Percentiles rank a stretch among this genome's conserved stretches.
These are phyloP conservation scores for Xylaria hypoxylon DNA, from an alignment of 2,329 filamentous ascomycete species.

Conservation along the genomic window DNA sequence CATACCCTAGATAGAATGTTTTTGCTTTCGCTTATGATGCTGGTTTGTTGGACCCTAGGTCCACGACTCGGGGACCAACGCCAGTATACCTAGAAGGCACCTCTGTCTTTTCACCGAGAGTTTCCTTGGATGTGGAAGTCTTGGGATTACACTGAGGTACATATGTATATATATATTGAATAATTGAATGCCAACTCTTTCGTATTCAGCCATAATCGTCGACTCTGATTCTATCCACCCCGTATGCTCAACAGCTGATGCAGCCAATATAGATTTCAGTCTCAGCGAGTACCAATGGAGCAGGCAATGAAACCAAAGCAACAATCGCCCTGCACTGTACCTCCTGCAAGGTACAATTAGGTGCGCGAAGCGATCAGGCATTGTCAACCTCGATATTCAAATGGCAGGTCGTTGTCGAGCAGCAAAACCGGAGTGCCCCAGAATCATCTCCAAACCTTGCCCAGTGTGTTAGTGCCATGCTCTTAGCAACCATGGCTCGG, in stretches of 20 bases:
- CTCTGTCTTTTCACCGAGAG: slow-evolving; percentile 59
- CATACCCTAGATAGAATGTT: slow-evolving; percentile 69
- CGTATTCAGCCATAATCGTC: not conserved
- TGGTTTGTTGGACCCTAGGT: slow-evolving; percentile 38
- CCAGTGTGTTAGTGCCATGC: slow-evolving; percentile 65
- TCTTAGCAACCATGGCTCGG: slow-evolving; percentile 65
- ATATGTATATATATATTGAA: slow-evolving; percentile 33
- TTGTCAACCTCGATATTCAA: slow-evolving; percentile 66
- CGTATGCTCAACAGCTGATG: slow-evolving; percentile 25
- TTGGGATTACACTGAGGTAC: slow-evolving; percentile 57
- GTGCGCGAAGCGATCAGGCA: slow-evolving; percentile 59
- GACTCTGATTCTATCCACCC: not conserved
- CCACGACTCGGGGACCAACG: slow-evolving; percentile 53
- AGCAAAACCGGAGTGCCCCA: slow-evolving; percentile 42
- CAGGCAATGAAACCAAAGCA: slow-evolving; percentile 15
- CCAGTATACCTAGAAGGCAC: slow-evolving; percentile 48
- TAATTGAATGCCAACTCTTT: slow-evolving; percentile 22
- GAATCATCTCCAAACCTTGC: slow-evolving; percentile 54
- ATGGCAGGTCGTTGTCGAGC: slow-evolving; percentile 64
- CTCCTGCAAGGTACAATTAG: slow-evolving; percentile 60
- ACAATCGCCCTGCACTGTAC: slow-evolving; percentile 56
- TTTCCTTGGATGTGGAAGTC: slow-evolving; percentile 62
- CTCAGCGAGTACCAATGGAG: not conserved
- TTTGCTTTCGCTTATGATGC: slow-evolving; percentile 51
- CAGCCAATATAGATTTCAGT: slow-evolving; percentile 24